phyloP scores from a whole-genome alignment of 2,329 filamentous ascomycete species.

The Cytospora piceicola region DNA sequence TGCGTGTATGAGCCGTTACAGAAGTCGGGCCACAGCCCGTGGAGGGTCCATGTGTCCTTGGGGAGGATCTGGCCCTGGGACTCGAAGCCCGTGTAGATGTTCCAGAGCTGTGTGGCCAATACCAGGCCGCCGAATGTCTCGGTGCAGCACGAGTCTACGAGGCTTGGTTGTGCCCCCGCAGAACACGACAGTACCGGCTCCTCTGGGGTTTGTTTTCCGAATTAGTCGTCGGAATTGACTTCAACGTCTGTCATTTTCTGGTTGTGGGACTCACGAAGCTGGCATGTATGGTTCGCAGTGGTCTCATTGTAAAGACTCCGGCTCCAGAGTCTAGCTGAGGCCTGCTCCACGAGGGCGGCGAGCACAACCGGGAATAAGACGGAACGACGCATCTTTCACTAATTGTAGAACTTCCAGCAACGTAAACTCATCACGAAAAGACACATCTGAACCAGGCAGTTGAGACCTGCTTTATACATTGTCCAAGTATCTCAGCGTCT shows the following conservation, averaged over 20 bases:
- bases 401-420: not conserved
- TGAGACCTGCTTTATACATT: not conserved
- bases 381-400: constrained; percentile 36
- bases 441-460: not conserved
- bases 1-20: constrained; percentile 64
- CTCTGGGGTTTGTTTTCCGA: constrained; percentile 38
- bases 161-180: constrained; percentile 44
- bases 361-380: constrained; percentile 32
- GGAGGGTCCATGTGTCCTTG: constrained; percentile 59
- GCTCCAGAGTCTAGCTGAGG: constrained; percentile 36
- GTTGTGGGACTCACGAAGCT: constrained; percentile 43
- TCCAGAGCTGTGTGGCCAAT: constrained; percentile 67
- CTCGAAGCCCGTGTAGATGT: constrained; percentile 65
- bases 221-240: not conserved
- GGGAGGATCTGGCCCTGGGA: constrained; percentile 61
- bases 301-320: constrained; percentile 49
- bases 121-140: constrained; percentile 68
- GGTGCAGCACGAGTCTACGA: constrained; percentile 65
- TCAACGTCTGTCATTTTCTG: not conserved
- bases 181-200: constrained; percentile 53
- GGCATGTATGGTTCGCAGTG: constrained; percentile 60
- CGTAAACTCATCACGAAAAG: not conserved
- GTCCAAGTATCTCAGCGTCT: not conserved
- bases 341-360: constrained; percentile 38
- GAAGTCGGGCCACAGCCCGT: constrained; percentile 62